Conservation (phyloP, 2,329 filamentous ascomycete genomes). For the Colletotrichum chrysophilum region DNA sequence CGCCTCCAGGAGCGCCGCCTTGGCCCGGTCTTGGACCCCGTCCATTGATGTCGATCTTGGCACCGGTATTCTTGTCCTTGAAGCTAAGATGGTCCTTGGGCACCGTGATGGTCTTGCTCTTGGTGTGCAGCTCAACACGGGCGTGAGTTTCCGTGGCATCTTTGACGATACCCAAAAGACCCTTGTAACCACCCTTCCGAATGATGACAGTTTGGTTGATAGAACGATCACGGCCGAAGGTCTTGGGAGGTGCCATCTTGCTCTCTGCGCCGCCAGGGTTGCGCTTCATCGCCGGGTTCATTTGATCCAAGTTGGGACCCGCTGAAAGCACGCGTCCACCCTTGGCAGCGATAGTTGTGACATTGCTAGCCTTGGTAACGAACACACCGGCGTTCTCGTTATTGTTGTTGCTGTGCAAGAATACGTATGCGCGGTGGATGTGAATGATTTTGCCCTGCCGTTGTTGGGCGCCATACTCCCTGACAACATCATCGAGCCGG, state of each 20-base stretch:
- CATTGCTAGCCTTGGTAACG: conserved; percentile 83
- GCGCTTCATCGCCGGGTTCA: conserved; percentile 89
- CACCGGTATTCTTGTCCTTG: conserved; percentile 83
- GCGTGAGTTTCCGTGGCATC: conserved; percentile 87
- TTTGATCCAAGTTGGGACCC: conserved; percentile 83
- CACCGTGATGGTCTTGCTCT: conserved; percentile 88
- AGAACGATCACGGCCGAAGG: conserved; percentile 78
- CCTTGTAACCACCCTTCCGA: conserved; percentile 87
- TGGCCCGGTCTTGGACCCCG: conserved; percentile 52
- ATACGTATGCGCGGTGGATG: conserved; percentile 91
- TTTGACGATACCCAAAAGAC: conserved; percentile 92
- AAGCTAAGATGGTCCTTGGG: conserved; percentile 82
- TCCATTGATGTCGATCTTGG: conserved; percentile 73
- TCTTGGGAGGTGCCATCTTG: conserved; percentile 72
- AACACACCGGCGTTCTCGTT: conserved; percentile 91
- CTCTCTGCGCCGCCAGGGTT: conserved; percentile 62
- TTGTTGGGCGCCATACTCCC: conserved; percentile 85
- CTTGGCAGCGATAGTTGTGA: conserved; percentile 92
- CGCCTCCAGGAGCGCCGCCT: conserved; percentile 45
- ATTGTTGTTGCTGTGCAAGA: conserved; percentile 82
- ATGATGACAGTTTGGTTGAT: conserved; percentile 93
- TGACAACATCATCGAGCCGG: conserved; percentile 87
- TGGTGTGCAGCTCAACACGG: conserved; percentile 91
- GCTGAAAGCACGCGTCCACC: conserved; percentile 72
- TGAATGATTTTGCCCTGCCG: conserved; percentile 90